Evolutionary conservation across 2,329 filamentous ascomycete genomes (phyloP).

Genomic region (Colletotrichum aenigma): DNA sequence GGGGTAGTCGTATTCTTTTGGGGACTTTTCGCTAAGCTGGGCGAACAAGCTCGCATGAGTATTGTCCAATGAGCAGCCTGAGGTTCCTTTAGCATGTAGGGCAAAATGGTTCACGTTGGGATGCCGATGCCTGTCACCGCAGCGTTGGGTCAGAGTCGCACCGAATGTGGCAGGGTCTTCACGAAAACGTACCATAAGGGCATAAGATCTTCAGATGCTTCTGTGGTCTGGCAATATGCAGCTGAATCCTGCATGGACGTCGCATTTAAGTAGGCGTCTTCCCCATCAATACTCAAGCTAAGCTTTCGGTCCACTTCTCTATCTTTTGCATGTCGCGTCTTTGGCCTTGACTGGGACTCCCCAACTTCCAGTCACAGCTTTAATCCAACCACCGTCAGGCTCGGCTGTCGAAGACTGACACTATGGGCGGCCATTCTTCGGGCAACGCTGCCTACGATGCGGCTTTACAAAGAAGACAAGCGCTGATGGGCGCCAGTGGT

Average conservation of each 20-base stretch:
- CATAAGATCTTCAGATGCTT: neutral
- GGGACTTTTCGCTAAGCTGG: neutral
- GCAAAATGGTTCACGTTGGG: neutral
- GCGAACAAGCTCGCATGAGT: neutral
- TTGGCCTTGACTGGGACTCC: neutral
- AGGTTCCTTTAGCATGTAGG: neutral
- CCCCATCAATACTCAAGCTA: neutral
- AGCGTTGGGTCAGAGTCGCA: neutral
- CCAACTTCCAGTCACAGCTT: neutral
- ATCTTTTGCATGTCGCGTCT: neutral
- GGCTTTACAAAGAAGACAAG: conserved; percentile 54
- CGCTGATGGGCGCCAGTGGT: conserved; percentile 57
- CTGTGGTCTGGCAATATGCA: neutral
- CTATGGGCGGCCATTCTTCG: conserved; percentile 44
- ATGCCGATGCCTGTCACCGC: neutral
- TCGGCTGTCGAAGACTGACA: neutral
- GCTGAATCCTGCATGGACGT: neutral
- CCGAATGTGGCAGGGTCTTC: neutral
- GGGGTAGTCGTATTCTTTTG: neutral
- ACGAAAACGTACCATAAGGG: neutral
- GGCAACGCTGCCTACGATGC: conserved; percentile 50
- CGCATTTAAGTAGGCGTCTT: neutral
- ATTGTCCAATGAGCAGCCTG: neutral
- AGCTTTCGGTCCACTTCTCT: neutral
- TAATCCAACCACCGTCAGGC: neutral